Evolutionary conservation across 768 basidiomycete genomes (phyloP).

Genomic region (Rhizopogon salebrosus): DNA sequence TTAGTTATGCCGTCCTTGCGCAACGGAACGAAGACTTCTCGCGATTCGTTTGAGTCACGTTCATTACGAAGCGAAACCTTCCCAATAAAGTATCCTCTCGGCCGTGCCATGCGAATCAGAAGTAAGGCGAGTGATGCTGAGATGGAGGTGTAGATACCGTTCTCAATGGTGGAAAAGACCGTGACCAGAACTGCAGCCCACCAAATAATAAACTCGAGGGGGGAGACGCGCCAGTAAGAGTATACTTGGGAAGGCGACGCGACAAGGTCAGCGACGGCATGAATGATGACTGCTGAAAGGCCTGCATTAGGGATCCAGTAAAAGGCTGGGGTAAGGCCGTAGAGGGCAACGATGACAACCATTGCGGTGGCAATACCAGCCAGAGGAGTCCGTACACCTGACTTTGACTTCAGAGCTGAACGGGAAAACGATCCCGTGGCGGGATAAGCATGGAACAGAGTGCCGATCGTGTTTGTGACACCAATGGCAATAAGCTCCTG

Average conservation of each 20-base stretch:
- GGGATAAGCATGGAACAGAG: constrained; percentile 88
- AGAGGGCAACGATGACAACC: constrained; percentile 89
- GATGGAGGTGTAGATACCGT: constrained; percentile 88
- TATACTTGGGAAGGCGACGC: constrained; percentile 79
- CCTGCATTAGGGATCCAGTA: constrained; percentile 81
- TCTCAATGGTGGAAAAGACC: constrained; percentile 89
- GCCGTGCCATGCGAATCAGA: constrained; percentile 80
- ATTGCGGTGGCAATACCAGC: constrained; percentile 83
- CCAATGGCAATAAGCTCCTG: constrained; percentile 97
- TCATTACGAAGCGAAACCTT: constrained; percentile 56
- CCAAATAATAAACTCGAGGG: constrained; percentile 90
- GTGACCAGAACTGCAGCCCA: constrained; percentile 82
- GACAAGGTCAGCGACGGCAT: constrained; percentile 85
- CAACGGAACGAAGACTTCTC: constrained; percentile 85
- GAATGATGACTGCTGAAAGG: constrained; percentile 93
- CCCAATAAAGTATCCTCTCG: constrained; percentile 88
- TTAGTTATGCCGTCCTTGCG: constrained; percentile 56
- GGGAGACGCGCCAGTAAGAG: constrained; percentile 90
- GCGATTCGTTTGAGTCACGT: constrained; percentile 30
- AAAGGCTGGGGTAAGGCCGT: constrained; percentile 91
- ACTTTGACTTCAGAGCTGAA: constrained; percentile 94
- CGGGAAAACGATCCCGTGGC: constrained; percentile 98
- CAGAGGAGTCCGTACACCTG: constrained; percentile 93
- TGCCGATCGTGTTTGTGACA: constrained; percentile 90
- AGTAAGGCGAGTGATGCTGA: constrained; percentile 74